These are phyloP conservation scores for Trichoderma cornu-damae DNA, from an alignment of 2,329 filamentous ascomycete genomes.

Conservation along the genomic window DNA sequence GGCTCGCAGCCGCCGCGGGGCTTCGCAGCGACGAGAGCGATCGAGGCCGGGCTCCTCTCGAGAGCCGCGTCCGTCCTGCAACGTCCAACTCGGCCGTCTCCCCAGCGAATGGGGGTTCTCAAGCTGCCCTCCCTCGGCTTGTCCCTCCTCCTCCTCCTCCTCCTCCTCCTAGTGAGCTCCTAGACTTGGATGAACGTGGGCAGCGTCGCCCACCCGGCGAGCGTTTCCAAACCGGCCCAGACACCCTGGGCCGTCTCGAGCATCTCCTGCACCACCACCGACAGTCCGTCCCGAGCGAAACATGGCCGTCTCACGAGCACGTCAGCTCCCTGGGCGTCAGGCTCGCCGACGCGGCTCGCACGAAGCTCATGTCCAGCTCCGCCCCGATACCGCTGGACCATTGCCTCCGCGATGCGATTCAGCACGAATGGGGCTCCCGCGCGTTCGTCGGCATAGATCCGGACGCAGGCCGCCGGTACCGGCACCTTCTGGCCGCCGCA, in stretches of 20 bases:
- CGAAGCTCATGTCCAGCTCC: neutral
- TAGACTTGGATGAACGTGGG: neutral
- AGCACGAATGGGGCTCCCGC: neutral
- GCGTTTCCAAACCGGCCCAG: neutral
- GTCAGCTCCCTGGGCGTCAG: neutral
- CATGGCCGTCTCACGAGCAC: neutral
- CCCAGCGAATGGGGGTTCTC: neutral
- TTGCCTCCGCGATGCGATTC: constrained; percentile 10
- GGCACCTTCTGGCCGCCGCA: neutral
- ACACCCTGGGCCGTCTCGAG: neutral
- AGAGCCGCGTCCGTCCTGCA: neutral
- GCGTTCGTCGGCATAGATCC: neutral
- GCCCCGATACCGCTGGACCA: neutral
- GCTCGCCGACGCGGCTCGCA: constrained; percentile 1
- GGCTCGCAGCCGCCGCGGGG: neutral
- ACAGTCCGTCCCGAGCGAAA: neutral
- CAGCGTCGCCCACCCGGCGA: neutral
- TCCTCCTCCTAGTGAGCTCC: neutral
- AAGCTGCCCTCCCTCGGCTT: neutral
- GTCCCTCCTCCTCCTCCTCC: neutral
- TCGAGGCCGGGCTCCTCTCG: neutral
- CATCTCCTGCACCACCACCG: neutral
- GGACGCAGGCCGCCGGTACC: neutral
- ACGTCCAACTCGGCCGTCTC: neutral
- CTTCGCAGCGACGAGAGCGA: neutral